Evolutionary conservation across 352 stramenopile species (phyloP).

Genomic region (Phytophthora idaei): DNA sequence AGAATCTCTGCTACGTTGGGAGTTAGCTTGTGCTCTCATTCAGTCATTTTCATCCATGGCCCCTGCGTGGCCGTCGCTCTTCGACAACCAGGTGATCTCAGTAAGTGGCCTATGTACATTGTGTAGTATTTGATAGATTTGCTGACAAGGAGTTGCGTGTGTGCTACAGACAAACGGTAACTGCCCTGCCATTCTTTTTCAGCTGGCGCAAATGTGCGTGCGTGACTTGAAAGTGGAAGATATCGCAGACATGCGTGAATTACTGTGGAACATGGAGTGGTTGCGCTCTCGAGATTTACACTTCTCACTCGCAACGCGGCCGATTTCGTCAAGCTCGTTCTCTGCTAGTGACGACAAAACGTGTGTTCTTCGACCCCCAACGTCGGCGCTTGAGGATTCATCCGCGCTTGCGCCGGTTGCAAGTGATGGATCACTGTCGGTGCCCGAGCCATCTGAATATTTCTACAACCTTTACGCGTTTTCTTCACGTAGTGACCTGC

Average conservation of each 20-base stretch:
- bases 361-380: constrained; percentile 29
- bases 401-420: constrained; percentile 1
- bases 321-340: constrained; percentile 47
- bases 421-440: constrained; percentile 11
- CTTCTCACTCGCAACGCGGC: constrained; percentile 49
- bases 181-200: constrained; percentile 59
- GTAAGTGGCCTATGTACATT: constrained; percentile 25
- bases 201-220: constrained; percentile 64
- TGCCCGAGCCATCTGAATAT: constrained; percentile 44
- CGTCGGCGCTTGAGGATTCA: constrained; percentile 17
- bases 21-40: constrained; percentile 61
- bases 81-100: constrained; percentile 71
- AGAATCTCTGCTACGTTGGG: constrained; percentile 40
- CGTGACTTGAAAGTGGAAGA: constrained; percentile 43
- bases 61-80: constrained; percentile 51
- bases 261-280: constrained; percentile 55
- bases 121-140: background rate
- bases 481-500: constrained; percentile 61
- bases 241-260: constrained; percentile 40
- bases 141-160: constrained; percentile 4
- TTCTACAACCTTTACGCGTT: constrained; percentile 81
- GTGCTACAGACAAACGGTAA: constrained; percentile 58
- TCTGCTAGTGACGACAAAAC: constrained; percentile 42
- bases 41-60: constrained; percentile 58
- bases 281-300: constrained; percentile 46